phyloP scores from a whole-genome alignment of 1,284 basidiomycete species.

The Cryptococcus hybrid region DNA sequence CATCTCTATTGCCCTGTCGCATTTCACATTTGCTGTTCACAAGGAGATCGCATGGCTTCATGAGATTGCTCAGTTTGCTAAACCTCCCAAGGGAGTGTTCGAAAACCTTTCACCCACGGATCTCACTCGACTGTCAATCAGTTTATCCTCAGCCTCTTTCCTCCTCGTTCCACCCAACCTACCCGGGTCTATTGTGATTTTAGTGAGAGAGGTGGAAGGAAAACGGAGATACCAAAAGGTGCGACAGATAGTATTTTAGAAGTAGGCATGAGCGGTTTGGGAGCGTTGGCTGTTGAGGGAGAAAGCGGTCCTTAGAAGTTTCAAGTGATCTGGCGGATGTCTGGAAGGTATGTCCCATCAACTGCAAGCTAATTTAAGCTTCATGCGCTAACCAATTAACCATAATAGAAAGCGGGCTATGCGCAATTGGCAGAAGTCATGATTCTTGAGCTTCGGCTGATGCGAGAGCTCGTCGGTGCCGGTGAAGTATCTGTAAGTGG shows the following conservation, averaged over 20 bases:
- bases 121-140: constrained; percentile 67
- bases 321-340: constrained; percentile 42
- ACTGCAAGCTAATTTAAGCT: too few species aligned
- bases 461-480: constrained; percentile 23
- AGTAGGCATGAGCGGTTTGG: constrained; percentile 54
- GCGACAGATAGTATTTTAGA: constrained; percentile 60
- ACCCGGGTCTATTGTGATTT: constrained; percentile 64
- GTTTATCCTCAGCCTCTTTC: constrained; percentile 67
- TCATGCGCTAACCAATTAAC: neutral
- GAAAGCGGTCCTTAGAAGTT: constrained; percentile 10
- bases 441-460: constrained; percentile 51
- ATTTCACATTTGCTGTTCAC: constrained; percentile 64
- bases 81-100: constrained; percentile 90
- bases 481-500: constrained; percentile 22
- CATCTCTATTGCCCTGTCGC: constrained; percentile 63
- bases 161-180: constrained; percentile 61
- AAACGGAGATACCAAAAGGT: constrained; percentile 68
- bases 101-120: constrained; percentile 92
- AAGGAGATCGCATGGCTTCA: constrained; percentile 65
- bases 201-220: constrained; percentile 65
- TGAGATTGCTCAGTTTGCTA: constrained; percentile 67
- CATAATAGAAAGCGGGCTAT: neutral
- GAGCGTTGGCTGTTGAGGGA: constrained; percentile 66
- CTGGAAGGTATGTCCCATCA: constrained; percentile 62
- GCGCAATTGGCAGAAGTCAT: neutral